Evolutionary conservation across 1,284 basidiomycete genomes (phyloP), one percentile per base, ranked within the genome.

Genomic region (Trametes hirsuta): DNA sequence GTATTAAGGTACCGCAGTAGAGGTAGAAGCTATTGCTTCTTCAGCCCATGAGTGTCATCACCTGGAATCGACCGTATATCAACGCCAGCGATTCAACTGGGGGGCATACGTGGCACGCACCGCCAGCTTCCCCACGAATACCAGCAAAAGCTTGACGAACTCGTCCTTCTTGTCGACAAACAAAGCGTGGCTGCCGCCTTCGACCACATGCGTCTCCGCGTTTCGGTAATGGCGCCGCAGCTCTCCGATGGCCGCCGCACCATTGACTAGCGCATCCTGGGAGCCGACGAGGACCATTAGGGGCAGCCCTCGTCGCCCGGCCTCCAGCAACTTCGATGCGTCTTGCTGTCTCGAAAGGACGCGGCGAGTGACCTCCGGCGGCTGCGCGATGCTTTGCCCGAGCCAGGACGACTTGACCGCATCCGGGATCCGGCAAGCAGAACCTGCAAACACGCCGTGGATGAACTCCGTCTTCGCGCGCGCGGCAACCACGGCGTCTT

Each of bases 151-250:
- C 42, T 54, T 48, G 52, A 71, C 64, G 24, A 68, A 65, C 51
- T 69, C 69, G 21, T 66, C 66, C 18, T 60, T 54, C 15, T 55
- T 39, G 47, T 72, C 70, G 12, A 68, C 55, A 47, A 67, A 69
- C 0, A 68, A 51, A 10, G 70, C 66, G 54, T 72, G 71, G 35
- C 65, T 57, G n/a, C 62, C 58, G 34, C 58, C 65, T 5, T 67
- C 58, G 18, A 72, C 45, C 47, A 64, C 47, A 47, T 62, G 55
- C 22, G 64, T 61, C 44, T 68, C 65, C 37, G 65, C 22, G 53
- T 69, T 64, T 47, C 49, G 66, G 57, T 67, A 71, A 41, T 66
- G 60, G 42, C 63, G 59, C 35, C 62, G 58, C 52, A 69, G 55
- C 60, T 66, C 66, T 41, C 54, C 53, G 6, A 63, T 61, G 8